These are phyloP conservation scores for Oleoguttula mirabilis DNA, from an alignment of 495 filamentous ascomycete species.

Conservation along the genomic window DNA sequence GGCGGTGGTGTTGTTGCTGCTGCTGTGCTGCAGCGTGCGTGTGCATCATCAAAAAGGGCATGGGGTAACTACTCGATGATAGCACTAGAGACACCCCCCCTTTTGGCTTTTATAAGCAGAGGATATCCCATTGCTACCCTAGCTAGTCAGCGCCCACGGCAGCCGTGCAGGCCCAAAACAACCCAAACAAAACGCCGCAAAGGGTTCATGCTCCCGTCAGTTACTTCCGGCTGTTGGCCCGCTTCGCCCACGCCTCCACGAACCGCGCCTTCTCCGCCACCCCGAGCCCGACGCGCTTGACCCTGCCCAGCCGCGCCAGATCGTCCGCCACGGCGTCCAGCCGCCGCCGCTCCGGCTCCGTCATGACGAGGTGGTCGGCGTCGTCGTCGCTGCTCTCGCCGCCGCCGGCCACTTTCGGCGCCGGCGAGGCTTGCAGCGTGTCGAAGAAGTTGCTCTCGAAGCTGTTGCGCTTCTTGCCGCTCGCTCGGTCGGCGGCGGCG, in stretches of 20 bases:
- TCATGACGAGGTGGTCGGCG: constrained; percentile 29
- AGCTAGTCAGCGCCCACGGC: no score
- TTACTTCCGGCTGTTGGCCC: no score
- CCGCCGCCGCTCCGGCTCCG: constrained; percentile 45
- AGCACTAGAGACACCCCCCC: no score
- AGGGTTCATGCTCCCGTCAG: no score
- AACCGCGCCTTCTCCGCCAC: constrained; percentile 74
- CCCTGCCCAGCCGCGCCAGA: constrained; percentile 75
- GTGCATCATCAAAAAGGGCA: no score
- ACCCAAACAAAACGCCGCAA: no score
- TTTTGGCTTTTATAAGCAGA: no score
- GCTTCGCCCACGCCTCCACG: constrained; percentile 43
- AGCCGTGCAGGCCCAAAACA: no score
- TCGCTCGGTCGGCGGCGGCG: constrained; percentile 3
- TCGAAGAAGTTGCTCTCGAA: constrained; percentile 43
- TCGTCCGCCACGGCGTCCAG: constrained; percentile 71
- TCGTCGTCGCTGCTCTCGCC: constrained; percentile 23
- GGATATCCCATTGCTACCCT: no score
- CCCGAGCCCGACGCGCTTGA: constrained; percentile 80
- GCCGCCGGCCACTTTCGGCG: constrained; percentile 24
- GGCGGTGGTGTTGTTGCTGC: no score
- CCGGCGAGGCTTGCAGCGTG: constrained; percentile 24
- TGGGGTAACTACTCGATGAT: no score
- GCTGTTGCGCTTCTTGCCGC: background rate
- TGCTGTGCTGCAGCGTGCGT: no score